Percentiles rank a stretch among this genome's conserved stretches.
Evolutionary conservation across 2,329 filamentous ascomycete genomes (phyloP).

Genomic region (Thermothelomyces thermophilus): DNA sequence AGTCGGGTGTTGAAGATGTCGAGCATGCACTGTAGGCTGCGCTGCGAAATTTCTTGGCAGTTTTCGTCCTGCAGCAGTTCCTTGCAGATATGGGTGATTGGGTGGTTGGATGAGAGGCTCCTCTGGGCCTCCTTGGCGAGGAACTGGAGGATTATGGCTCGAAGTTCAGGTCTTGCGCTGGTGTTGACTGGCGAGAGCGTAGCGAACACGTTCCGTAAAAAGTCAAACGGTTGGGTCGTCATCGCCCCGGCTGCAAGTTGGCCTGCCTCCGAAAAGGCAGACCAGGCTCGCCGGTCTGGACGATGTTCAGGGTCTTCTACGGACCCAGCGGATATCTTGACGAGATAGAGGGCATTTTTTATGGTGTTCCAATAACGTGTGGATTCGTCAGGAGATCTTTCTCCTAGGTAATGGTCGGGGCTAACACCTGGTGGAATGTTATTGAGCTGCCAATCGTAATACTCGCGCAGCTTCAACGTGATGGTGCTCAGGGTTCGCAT

Average conservation of each 20-base stretch:
- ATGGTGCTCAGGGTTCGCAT: slow-evolving; percentile 22
- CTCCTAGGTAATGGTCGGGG: slow-evolving; percentile 23
- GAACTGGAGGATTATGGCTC: slow-evolving; percentile 22
- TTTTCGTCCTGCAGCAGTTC: slow-evolving; percentile 21
- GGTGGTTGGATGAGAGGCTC: slow-evolving; percentile 21
- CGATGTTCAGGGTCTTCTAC: slow-evolving; percentile 12
- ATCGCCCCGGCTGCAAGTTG: slow-evolving; percentile 21
- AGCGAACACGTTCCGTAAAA: slow-evolving; percentile 24
- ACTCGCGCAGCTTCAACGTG: slow-evolving; percentile 20
- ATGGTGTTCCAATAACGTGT: slow-evolving; percentile 23
- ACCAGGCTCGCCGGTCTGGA: slow-evolving; percentile 20
- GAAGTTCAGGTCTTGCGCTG: slow-evolving; percentile 23
- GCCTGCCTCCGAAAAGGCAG: slow-evolving; percentile 22
- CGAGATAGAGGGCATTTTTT: slow-evolving; percentile 24
- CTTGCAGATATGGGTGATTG: slow-evolving; percentile 23
- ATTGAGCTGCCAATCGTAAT: slow-evolving; percentile 24
- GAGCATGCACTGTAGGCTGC: slow-evolving; percentile 25
- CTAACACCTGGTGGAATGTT: slow-evolving; percentile 21
- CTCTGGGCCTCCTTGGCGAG: slow-evolving; percentile 21
- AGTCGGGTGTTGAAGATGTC: slow-evolving; percentile 24
- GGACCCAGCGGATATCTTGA: slow-evolving; percentile 22
- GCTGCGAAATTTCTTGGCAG: slow-evolving; percentile 24
- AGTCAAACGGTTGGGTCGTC: slow-evolving; percentile 24
- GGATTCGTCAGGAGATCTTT: slow-evolving; percentile 17
- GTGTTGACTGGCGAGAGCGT: slow-evolving; percentile 25